Percentiles rank a stretch among this genome's conserved stretches.
phyloP scores from a whole-genome alignment of 2,329 filamentous ascomycete genomes.

The Colletotrichum spaethianum region DNA sequence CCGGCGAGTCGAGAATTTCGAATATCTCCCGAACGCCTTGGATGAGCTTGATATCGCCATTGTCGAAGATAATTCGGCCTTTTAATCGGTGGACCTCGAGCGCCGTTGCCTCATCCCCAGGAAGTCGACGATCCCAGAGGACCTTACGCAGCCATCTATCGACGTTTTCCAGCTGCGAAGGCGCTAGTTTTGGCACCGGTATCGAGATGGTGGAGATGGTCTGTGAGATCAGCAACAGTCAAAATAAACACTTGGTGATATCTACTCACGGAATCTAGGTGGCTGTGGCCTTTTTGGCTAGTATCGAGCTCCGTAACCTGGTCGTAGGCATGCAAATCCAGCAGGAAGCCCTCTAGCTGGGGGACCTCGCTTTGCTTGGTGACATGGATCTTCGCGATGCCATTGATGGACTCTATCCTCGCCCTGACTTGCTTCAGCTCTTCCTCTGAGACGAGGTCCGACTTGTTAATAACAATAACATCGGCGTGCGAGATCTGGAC shows the following conservation, averaged over 20 bases:
- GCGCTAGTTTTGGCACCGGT: constrained; percentile 71
- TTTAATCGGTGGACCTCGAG: constrained; percentile 94
- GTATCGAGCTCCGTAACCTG: constrained; percentile 82
- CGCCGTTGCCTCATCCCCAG: constrained; percentile 54
- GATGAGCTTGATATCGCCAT: constrained; percentile 80
- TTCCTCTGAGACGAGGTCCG: constrained; percentile 81
- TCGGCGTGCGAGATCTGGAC: constrained; percentile 98
- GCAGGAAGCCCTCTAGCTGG: constrained; percentile 84
- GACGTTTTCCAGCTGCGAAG: constrained; percentile 72
- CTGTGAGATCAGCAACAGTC: constrained; percentile 57
- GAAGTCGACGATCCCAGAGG: constrained; percentile 84
- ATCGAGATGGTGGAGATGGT: constrained; percentile 89
- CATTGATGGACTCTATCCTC: constrained; percentile 89
- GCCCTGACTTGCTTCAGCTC: constrained; percentile 79
- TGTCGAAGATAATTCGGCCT: constrained; percentile 77
- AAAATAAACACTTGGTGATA: not conserved
- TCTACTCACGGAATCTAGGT: constrained; percentile 83
- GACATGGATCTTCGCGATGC: constrained; percentile 85
- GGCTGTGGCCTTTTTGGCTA: constrained; percentile 84
- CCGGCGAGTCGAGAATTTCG: constrained; percentile 81
- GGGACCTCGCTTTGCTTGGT: constrained; percentile 87
- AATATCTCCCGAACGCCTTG: constrained; percentile 96
- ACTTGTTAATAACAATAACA: constrained; percentile 94
- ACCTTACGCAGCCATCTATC: constrained; percentile 88
- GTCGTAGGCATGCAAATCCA: constrained; percentile 95